Evolutionary conservation across 148 eudicot species (phyloP).

Genomic region (Silene uniflora): DNA sequence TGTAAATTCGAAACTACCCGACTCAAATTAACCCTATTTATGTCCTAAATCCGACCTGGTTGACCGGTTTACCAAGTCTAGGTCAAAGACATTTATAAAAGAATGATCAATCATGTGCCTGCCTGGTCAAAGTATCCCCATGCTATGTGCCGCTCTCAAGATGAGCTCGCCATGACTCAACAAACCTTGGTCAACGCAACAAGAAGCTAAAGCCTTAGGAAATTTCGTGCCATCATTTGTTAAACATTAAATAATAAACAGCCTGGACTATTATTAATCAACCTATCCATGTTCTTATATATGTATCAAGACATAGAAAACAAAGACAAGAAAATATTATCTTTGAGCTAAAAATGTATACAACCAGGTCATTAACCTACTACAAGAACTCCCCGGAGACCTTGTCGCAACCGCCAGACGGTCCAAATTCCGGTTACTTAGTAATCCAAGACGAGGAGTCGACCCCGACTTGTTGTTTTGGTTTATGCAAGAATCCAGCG

Average conservation of each 20-base stretch:
- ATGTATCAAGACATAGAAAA: neutral
- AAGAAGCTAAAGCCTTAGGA: neutral
- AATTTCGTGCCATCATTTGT: neutral
- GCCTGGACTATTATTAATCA: neutral
- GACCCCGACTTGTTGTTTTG: constrained; percentile 24
- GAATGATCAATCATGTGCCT: too few relatives aligned
- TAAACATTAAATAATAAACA: neutral
- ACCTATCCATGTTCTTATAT: neutral
- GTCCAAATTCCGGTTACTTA: constrained; percentile 39
- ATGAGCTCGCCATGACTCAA: too few relatives aligned
- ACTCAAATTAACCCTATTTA: too few relatives aligned
- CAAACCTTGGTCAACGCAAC: neutral
- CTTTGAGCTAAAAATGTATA: constrained; percentile 24
- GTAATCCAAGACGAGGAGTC: constrained; percentile 36
- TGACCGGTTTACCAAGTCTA: too few relatives aligned
- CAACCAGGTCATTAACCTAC: constrained; percentile 32
- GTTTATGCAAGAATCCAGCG: constrained; percentile 21
- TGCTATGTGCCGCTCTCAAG: too few relatives aligned
- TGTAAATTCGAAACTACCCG: too few relatives aligned
- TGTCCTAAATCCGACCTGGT: too few relatives aligned
- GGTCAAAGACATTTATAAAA: too few relatives aligned
- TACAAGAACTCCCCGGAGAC: constrained; percentile 29
- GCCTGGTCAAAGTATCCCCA: too few relatives aligned
- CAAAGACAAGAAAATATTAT: neutral
- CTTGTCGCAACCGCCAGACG: constrained; percentile 26